Conservation (phyloP, 305 asterid species). For the Fraxinus albicans region DNA sequence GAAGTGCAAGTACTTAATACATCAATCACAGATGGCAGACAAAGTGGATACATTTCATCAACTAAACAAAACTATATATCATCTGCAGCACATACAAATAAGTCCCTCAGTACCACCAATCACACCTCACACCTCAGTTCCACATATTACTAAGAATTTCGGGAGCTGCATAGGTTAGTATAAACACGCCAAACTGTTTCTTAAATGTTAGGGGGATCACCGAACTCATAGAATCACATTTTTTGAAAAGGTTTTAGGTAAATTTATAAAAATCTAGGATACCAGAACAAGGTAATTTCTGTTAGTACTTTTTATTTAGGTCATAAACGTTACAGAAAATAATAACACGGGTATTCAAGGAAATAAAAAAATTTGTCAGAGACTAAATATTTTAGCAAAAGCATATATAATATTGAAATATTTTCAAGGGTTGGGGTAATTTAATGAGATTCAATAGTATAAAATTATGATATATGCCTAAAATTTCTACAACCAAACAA, state of each 20-base stretch:
- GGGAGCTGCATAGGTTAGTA: not conserved
- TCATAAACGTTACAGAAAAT: not conserved
- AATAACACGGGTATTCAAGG: not conserved
- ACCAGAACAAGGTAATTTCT: not conserved
- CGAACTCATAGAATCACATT: not conserved
- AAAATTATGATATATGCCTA: not conserved
- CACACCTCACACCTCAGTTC: not conserved
- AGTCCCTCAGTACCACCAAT: not conserved
- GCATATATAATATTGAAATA: not conserved
- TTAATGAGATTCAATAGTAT: not conserved
- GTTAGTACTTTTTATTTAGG: not conserved
- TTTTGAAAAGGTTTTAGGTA: not conserved
- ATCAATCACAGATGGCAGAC: not conserved
- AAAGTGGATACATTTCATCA: not conserved
- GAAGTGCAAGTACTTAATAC: not conserved
- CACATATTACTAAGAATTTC: not conserved
- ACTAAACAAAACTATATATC: not conserved
- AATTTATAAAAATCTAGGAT: not conserved
- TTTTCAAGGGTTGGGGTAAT: not conserved
- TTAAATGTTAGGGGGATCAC: not conserved
- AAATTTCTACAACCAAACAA: not conserved
- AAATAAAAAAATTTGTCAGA: not conserved
- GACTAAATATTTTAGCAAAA: not conserved
- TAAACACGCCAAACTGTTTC: not conserved
- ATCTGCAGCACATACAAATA: not conserved